These are phyloP conservation scores for Beta corolliflora DNA, from an alignment of 179 eudicot genomes.

Conservation along the genomic window DNA sequence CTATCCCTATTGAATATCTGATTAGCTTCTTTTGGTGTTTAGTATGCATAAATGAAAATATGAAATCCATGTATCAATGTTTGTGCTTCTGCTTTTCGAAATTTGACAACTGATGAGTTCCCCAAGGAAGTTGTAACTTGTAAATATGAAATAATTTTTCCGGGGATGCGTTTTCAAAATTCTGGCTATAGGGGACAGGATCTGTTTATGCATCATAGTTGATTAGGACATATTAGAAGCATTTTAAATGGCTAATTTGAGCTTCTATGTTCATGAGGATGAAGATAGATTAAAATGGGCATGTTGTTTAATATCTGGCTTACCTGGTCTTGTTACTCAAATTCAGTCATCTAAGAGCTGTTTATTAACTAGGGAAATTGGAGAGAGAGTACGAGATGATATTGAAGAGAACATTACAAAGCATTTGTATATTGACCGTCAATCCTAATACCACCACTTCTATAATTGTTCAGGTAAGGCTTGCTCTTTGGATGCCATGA, in stretches of 20 bases:
- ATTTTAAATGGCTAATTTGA: too few species aligned
- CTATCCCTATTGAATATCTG: neutral
- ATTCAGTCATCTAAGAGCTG: constrained; percentile 4
- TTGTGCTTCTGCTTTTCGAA: neutral
- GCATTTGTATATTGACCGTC: constrained; percentile 77
- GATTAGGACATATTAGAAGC: neutral
- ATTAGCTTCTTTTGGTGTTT: neutral
- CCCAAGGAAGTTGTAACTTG: neutral
- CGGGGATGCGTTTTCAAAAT: neutral
- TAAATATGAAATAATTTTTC: neutral
- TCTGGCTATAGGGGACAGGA: neutral
- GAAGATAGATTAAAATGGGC: neutral
- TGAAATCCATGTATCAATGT: neutral
- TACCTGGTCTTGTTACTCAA: neutral
- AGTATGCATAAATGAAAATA: neutral
- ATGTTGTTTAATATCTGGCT: neutral
- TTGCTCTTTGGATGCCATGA: neutral
- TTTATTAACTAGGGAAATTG: constrained; percentile 55
- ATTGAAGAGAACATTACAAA: constrained; percentile 82
- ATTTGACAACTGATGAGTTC: neutral
- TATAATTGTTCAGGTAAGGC: constrained; percentile 73
- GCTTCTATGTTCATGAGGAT: neutral
- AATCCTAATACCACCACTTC: constrained; percentile 96
- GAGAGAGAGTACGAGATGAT: constrained; percentile 92
- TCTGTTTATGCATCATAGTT: neutral